Evolutionary conservation across 2,329 filamentous ascomycete species (phyloP).

Genomic region (Penicillium verrucosum): DNA sequence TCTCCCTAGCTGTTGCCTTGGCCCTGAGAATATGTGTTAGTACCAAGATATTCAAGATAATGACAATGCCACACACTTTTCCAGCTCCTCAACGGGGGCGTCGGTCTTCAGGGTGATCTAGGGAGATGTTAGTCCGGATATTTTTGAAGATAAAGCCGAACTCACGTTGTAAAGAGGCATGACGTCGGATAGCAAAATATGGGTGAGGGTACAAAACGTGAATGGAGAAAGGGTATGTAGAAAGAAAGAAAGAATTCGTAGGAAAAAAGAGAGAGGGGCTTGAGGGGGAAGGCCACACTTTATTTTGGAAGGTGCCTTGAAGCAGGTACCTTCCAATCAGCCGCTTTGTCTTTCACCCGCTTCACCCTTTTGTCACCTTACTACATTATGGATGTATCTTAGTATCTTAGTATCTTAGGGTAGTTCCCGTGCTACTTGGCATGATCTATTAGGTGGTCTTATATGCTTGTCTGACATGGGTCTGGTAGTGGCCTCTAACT

Average conservation of each 20-base stretch:
- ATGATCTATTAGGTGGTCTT: background rate
- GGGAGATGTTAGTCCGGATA: background rate
- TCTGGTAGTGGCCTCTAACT: background rate
- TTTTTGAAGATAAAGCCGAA: background rate
- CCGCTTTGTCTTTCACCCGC: background rate
- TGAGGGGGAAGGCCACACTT: background rate
- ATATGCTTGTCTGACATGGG: background rate
- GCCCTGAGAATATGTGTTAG: slow-evolving; percentile 51
- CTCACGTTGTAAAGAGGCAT: slow-evolving; percentile 44
- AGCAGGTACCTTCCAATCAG: slow-evolving; percentile 7
- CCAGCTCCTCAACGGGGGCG: slow-evolving; percentile 63
- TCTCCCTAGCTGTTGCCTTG: slow-evolving; percentile 69
- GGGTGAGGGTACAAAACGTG: background rate
- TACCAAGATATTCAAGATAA: background rate
- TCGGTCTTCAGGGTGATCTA: slow-evolving; percentile 78
- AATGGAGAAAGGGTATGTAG: background rate
- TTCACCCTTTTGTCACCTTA: background rate
- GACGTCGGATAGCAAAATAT: background rate
- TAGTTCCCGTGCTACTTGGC: background rate
- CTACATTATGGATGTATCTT: too few species aligned
- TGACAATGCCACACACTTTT: slow-evolving; percentile 53
- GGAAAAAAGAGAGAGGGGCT: background rate
- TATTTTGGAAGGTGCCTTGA: slow-evolving; percentile 1
- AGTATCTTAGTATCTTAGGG: background rate
- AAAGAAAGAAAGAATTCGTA: background rate